phyloP scores from a whole-genome alignment of 2,329 filamentous ascomycete species.

The Fusarium lateritium region DNA sequence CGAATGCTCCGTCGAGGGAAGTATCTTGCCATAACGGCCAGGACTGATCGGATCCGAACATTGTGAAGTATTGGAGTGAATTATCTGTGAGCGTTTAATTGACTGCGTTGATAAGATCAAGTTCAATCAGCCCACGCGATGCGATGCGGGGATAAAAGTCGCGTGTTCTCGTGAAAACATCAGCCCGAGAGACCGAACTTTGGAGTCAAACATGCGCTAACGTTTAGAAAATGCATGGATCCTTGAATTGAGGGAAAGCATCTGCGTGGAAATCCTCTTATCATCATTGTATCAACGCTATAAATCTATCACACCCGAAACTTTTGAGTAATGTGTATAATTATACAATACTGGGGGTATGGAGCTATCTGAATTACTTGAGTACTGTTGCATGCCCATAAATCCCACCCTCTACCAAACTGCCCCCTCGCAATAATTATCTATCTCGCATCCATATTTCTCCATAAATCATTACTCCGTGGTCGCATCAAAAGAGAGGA shows the following conservation, averaged over 20 bases:
- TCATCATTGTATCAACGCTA: too few relatives aligned
- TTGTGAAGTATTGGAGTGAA: not conserved
- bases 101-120: not conserved
- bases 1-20: conserved; percentile 36
- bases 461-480: conserved; percentile 18
- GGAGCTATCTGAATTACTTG: not conserved
- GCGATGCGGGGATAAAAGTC: conserved; percentile 12
- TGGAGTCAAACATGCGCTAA: not conserved
- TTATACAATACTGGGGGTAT: too few relatives aligned
- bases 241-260: too few relatives aligned
- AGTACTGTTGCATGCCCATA: not conserved
- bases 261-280: too few relatives aligned
- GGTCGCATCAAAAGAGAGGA: conserved; percentile 40
- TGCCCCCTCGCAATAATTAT: not conserved
- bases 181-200: conserved; percentile 36
- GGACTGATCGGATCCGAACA: conserved; percentile 32
- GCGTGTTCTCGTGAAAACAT: conserved; percentile 36
- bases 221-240: too few relatives aligned
- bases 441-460: not conserved
- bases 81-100: not conserved
- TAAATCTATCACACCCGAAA: too few relatives aligned
- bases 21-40: conserved; percentile 37
- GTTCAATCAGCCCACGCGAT: not conserved
- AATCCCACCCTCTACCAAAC: not conserved
- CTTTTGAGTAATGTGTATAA: too few relatives aligned